Evolutionary conservation across 495 filamentous ascomycete genomes (phyloP), one percentile per base, ranked within the genome.

Genomic region (Hypoxylon fuscum): DNA sequence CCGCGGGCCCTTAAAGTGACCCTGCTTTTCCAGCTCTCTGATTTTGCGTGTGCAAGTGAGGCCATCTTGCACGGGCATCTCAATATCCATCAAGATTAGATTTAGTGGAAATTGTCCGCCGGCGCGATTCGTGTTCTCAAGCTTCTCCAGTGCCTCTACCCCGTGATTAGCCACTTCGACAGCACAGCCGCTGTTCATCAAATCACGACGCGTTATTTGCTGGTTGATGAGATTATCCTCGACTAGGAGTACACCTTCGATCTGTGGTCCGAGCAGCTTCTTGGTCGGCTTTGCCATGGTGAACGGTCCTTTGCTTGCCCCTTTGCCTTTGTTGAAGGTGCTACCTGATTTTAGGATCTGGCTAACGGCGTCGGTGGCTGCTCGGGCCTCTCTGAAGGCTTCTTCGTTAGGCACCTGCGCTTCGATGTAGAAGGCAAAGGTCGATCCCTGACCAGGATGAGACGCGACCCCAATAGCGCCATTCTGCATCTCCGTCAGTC

Each of bases 51-150:
- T 87, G 55, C 90, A 90, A 9, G 82, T 85, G 62, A 88, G 82
- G 43, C 91, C 91, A 68, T 93, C 89, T 88, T 94, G 93, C 32
- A 93, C 79, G 0, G 91, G 91, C 91, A 94, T 94, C 68, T 93
- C 90, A 55, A 92, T 81, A 63, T 95, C 91, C 90, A 93, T 93
- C 11, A 93, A 70, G 21, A 93, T 84, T 7, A 66, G 27, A 90
- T 83, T 58, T 81, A 85, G 9, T 88, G 77, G 58, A 74, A 73
- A 37, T 56, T 59, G 27, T 62, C 72, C n/a, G 64, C 57, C 27
- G 45, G 62, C 66, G 68, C 58, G 47, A 66, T 70, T 37, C 56
- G 81, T 81, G 7, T 62, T 66, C 32, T 76, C 70, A 32, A 85
- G 66, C 29, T 75, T 69, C 8, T 79, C 74, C 2, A 96, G 76